Conservation (phyloP, 768 basidiomycete genomes). For the Rhizopogon vinicolor region DNA sequence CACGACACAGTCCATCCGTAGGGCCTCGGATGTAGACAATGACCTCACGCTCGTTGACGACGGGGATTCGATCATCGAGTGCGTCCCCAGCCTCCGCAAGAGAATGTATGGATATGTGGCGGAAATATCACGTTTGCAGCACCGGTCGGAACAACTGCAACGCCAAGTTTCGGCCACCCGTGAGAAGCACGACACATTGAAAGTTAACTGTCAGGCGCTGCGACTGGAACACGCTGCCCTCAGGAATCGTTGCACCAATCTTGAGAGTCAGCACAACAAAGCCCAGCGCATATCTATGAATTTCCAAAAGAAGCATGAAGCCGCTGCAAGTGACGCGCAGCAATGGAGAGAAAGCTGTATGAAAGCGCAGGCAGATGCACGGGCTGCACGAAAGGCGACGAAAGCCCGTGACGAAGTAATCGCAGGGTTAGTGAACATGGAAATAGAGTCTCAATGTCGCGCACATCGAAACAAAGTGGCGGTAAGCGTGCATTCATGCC, state of each 20-base stretch:
- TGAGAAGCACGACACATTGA: background rate
- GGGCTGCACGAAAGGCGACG: background rate
- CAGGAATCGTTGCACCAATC: background rate
- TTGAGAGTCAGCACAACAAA: background rate
- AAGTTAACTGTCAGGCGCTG: slow-evolving; percentile 8
- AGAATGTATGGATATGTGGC: background rate
- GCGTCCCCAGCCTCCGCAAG: background rate
- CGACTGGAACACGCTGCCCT: slow-evolving; percentile 8
- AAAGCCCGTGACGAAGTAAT: background rate
- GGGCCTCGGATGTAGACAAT: background rate
- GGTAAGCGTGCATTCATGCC: slow-evolving; percentile 8
- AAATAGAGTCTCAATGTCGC: slow-evolving; percentile 17
- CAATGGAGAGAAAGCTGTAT: background rate
- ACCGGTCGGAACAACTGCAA: background rate
- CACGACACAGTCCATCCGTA: background rate
- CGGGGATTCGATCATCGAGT: background rate
- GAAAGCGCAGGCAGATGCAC: background rate
- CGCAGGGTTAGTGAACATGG: slow-evolving; percentile 10
- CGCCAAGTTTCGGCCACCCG: no score
- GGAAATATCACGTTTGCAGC: background rate
- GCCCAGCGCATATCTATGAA: no score
- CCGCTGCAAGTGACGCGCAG: background rate
- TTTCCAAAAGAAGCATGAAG: background rate
- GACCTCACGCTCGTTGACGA: background rate
- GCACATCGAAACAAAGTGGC: slow-evolving; percentile 14